phyloP scores from a whole-genome alignment of 805 yeast species.

The Myxozyma mucilagina region DNA sequence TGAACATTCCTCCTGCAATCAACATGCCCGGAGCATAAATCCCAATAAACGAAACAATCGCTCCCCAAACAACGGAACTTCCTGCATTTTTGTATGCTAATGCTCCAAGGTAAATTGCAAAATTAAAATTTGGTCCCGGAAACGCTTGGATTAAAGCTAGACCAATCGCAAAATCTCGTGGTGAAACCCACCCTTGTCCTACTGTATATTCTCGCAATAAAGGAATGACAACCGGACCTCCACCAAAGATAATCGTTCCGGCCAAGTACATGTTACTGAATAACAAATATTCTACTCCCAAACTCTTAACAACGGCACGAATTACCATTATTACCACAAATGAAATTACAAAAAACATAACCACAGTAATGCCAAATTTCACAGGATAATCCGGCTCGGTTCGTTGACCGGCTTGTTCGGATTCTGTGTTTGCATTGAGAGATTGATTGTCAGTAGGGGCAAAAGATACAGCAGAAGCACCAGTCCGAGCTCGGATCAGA shows the following conservation, averaged over 20 bases:
- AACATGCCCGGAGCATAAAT: conserved; percentile 22
- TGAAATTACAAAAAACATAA: conserved; percentile 7
- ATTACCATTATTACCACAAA: conserved; percentile 9
- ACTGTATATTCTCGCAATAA: conserved; percentile 23
- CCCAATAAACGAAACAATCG: conserved; percentile 14
- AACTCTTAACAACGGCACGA: conserved; percentile 4
- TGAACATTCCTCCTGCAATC: conserved; percentile 11
- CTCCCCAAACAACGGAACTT: conserved; percentile 6
- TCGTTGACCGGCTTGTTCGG: neutral
- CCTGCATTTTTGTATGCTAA: conserved; percentile 7
- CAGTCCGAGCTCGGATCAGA: neutral
- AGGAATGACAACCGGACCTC: conserved; percentile 28
- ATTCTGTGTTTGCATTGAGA: neutral
- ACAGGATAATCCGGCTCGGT: conserved; percentile 1
- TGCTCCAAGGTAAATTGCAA: conserved; percentile 23
- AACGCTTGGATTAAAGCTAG: conserved; percentile 24
- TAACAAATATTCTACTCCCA: conserved; percentile 7
- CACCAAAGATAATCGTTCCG: conserved; percentile 25
- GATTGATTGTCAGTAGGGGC: neutral
- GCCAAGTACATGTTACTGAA: conserved; percentile 23
- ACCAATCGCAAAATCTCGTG: conserved; percentile 22
- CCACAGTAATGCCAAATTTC: conserved; percentile 3
- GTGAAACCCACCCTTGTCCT: conserved; percentile 21
- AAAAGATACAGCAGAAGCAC: conserved; percentile 3
- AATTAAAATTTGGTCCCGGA: conserved; percentile 27